phyloP scores from a whole-genome alignment of 2,329 filamentous ascomycete species.

The Arthrinium puccinioides region DNA sequence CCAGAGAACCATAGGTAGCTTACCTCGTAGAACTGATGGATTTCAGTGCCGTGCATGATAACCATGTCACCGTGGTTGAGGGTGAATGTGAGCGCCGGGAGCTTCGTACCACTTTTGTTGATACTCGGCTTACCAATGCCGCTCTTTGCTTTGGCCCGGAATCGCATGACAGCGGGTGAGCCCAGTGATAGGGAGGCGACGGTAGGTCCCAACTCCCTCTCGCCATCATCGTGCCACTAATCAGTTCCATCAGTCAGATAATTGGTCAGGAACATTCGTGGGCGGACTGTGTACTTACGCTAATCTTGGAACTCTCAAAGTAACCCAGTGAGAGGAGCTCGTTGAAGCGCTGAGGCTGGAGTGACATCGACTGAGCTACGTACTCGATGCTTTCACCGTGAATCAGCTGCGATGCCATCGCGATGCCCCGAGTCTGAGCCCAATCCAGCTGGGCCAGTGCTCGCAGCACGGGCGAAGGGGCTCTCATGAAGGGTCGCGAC shows the following conservation, averaged over 20 bases:
- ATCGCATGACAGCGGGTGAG: conserved; percentile 47
- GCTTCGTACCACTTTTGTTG: conserved; percentile 19
- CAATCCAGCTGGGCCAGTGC: conserved; percentile 47
- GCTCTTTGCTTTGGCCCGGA: conserved; percentile 42
- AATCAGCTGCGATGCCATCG: conserved; percentile 13
- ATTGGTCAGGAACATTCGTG: background rate
- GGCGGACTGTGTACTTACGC: conserved; percentile 26
- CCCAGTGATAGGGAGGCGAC: conserved; percentile 57
- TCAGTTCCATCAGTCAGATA: too few relatives aligned
- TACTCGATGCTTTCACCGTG: conserved; percentile 1
- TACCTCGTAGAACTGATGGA: conserved; percentile 54
- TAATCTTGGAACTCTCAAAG: conserved; percentile 51
- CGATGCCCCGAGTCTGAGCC: conserved; percentile 38
- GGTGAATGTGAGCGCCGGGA: conserved; percentile 26
- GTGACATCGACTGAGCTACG: conserved; percentile 13
- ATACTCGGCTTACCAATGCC: conserved; percentile 14
- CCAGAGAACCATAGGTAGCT: conserved; percentile 10
- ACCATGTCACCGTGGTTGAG: conserved; percentile 58
- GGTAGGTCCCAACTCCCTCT: conserved; percentile 52
- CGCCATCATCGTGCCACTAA: conserved; percentile 61
- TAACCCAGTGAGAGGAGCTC: conserved; percentile 58
- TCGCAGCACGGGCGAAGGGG: conserved; percentile 39
- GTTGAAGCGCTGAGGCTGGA: conserved; percentile 43
- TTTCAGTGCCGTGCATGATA: conserved; percentile 52
- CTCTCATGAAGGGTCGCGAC: conserved; percentile 39